Evolutionary conservation across 441 rosid genomes (phyloP), one percentile per base, ranked within the genome.

Genomic region (Aleurites moluccanus): DNA sequence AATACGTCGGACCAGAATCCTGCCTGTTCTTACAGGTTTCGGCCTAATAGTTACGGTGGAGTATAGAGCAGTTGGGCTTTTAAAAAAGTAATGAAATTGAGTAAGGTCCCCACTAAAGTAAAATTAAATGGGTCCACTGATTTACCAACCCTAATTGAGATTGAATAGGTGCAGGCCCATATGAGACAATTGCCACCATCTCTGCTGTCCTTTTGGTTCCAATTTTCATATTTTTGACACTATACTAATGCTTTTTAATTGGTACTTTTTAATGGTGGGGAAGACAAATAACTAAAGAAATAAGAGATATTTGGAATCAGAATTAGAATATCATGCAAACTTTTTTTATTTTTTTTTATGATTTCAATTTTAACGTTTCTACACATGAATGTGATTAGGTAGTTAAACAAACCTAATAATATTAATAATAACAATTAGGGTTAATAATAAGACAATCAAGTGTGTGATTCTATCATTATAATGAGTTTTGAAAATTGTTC

Each of bases 21-120:
- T 30, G 33, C 3, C 33, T 30, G 33, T 30, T 30, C 2, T 30
- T 30, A 2, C 33, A 30, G 33, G 33, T 30, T 30, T 30, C 33
- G 33, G 33, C 33, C 33, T 1, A 30, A 30, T 30, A 3, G 33
- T 30, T 0, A 30, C 2, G 33, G 33, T 13, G 40, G 23, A 33
- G 0, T 30, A 2, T 10, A 81, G 69, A 56, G 75, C 61, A 47
- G 75, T 64, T 71, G 77, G 80, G 77, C 78, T 72, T 49, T 9
- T 35, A 61, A 18, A 16, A 9, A 52, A 45, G 27, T 42, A 33
- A 27, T 8, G 53, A 40, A 7, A 65, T 30, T 40, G 5, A 52
- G 25, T 52, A 25, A 20, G 80, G 64, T 56, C 80, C 77, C 50
- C 28, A 1, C 33, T 0, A 50, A 59, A 73, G 0, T n/a, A 23